Percentiles rank a stretch among this genome's conserved stretches.
Evolutionary conservation across 345 rosid genomes (phyloP).

Genomic region (Gossypium turneri): DNA sequence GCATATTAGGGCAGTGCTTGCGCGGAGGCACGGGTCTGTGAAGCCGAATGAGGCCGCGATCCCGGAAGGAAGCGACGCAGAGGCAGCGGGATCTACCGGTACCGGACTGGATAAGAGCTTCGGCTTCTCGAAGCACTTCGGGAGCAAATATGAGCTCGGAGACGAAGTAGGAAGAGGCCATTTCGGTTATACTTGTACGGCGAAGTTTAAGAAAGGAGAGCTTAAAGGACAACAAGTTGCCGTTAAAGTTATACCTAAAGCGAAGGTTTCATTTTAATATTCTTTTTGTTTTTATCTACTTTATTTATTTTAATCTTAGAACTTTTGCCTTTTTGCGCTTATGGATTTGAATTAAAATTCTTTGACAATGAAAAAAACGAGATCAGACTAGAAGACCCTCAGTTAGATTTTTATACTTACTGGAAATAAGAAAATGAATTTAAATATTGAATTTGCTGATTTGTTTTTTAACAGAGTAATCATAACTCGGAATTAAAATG

Average conservation of each 20-base stretch:
- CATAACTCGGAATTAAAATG: not conserved
- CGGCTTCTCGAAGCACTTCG: slow-evolving; percentile 75
- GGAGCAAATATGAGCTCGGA: slow-evolving; percentile 73
- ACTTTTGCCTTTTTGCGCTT: not conserved
- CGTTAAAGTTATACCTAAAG: slow-evolving; percentile 89
- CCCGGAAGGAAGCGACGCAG: slow-evolving; percentile 56
- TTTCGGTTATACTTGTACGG: slow-evolving; percentile 91
- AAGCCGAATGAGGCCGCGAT: slow-evolving; percentile 58
- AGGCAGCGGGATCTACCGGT: not conserved
- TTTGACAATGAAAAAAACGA: slow-evolving; percentile 3
- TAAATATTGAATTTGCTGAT: not conserved
- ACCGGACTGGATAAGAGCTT: slow-evolving; percentile 71
- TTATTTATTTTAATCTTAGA: not conserved
- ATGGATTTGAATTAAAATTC: not conserved
- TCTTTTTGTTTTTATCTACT: not conserved
- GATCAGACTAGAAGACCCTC: slow-evolving; percentile 22
- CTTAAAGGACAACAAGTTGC: slow-evolving; percentile 87
- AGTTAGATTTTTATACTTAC: not conserved
- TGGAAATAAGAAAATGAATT: too few relatives aligned
- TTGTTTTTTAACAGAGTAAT: not conserved
- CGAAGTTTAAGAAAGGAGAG: slow-evolving; percentile 87
- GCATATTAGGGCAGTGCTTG: slow-evolving; percentile 76
- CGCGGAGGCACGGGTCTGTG: slow-evolving; percentile 61
- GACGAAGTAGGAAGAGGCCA: slow-evolving; percentile 95
- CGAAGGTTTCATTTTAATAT: slow-evolving; percentile 42